phyloP scores from a whole-genome alignment of 148 eudicot species.

The Camellia sinensis region DNA sequence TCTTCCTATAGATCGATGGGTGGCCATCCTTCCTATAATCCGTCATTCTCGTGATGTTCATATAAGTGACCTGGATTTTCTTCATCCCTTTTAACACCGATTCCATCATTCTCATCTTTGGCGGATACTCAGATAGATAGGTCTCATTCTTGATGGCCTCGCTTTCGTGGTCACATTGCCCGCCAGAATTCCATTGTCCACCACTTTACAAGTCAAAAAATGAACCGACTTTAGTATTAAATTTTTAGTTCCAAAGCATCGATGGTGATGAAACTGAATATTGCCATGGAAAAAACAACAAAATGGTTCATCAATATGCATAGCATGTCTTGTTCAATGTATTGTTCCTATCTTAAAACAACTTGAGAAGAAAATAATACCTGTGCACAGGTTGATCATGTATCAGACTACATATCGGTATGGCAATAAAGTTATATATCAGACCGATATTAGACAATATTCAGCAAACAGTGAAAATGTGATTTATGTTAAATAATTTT shows the following conservation, averaged over 20 bases:
- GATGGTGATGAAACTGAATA: neutral
- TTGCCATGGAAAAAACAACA: neutral
- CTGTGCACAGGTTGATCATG: too few relatives aligned
- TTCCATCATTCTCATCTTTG: constrained; percentile 70
- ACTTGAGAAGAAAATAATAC: too few relatives aligned
- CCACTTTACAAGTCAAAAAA: constrained; percentile 50
- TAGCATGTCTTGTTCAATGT: neutral
- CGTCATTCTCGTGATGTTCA: constrained; percentile 72
- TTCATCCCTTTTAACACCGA: constrained; percentile 63
- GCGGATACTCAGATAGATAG: constrained; percentile 57
- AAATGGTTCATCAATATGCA: neutral
- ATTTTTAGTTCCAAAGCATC: neutral
- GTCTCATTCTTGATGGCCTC: constrained; percentile 71
- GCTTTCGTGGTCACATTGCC: constrained; percentile 74
- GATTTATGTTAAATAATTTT: too few relatives aligned
- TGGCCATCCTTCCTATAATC: constrained; percentile 91
- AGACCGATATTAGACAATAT: too few relatives aligned
- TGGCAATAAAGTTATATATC: too few relatives aligned
- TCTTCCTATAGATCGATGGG: constrained; percentile 76
- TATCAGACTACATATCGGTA: too few relatives aligned
- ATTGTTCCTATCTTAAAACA: neutral
- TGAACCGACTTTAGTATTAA: neutral
- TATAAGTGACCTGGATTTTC: constrained; percentile 63
- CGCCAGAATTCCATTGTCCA: constrained; percentile 98
- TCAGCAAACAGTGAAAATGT: too few relatives aligned